Evolutionary conservation across 2,329 filamentous ascomycete genomes (phyloP).

Genomic region (Fusarium tricinctum): DNA sequence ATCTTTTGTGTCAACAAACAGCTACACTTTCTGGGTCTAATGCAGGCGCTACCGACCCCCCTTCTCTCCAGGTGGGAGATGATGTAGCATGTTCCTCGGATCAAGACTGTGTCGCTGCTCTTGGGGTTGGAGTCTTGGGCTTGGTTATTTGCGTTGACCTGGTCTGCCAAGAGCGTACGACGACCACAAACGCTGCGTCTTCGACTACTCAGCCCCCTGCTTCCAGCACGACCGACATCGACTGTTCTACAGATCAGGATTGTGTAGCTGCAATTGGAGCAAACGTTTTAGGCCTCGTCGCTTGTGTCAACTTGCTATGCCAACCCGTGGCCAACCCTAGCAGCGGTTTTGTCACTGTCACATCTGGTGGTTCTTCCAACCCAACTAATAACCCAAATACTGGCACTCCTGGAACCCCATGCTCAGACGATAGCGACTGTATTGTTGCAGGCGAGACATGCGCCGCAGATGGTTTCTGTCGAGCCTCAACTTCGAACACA

Average conservation of each 20-base stretch:
- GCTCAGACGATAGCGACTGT: slow-evolving; percentile 11
- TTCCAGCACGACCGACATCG: neutral
- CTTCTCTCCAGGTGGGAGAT: neutral
- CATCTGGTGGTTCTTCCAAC: neutral
- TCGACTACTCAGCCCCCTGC: neutral
- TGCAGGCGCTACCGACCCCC: neutral
- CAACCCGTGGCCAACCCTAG: slow-evolving; percentile 13
- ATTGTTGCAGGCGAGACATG: slow-evolving; percentile 19
- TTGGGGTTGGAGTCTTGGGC: slow-evolving; percentile 1
- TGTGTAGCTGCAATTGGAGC: slow-evolving; percentile 9
- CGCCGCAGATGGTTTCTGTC: slow-evolving; percentile 6
- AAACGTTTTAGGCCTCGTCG: slow-evolving; percentile 11
- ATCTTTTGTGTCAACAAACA: slow-evolving; percentile 17
- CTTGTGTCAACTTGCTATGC: slow-evolving; percentile 17
- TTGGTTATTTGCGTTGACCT: slow-evolving; percentile 10
- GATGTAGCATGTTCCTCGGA: slow-evolving; percentile 13
- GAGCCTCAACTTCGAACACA: neutral
- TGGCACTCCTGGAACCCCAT: neutral
- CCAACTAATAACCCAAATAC: neutral
- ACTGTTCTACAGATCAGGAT: slow-evolving; percentile 18
- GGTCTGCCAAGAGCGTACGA: slow-evolving; percentile 9
- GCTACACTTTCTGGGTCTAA: neutral
- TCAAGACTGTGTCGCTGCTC: slow-evolving; percentile 9
- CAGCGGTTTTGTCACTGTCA: slow-evolving; percentile 19
- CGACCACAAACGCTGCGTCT: neutral